These are phyloP conservation scores for Excoecaria agallocha DNA, from an alignment of 345 rosid species.

Conservation along the genomic window DNA sequence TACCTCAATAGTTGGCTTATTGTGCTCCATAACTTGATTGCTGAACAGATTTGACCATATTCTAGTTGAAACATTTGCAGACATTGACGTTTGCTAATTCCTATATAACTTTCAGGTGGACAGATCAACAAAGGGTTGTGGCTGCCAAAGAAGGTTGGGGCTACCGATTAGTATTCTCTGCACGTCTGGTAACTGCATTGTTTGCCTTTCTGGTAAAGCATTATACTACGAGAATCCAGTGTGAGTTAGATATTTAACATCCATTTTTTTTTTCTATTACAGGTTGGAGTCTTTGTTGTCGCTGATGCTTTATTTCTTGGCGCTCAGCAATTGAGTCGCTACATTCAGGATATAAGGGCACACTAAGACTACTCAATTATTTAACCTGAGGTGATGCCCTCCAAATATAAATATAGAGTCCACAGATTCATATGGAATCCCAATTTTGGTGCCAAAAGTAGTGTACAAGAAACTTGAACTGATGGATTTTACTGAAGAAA, in stretches of 20 bases:
- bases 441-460: constrained; percentile 19
- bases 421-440: neutral
- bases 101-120: constrained; percentile 57
- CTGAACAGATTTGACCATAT: neutral
- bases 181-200: constrained; percentile 58
- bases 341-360: constrained; percentile 65
- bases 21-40: neutral
- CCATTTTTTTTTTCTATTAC: constrained; percentile 8
- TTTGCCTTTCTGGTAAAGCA: neutral
- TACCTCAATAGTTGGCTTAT: neutral
- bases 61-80: neutral
- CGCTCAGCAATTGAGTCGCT: constrained; percentile 66
- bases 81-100: constrained; percentile 2
- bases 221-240: neutral
- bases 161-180: constrained; percentile 65
- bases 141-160: constrained; percentile 96
- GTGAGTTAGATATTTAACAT: constrained; percentile 10
- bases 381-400: constrained; percentile 7
- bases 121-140: constrained; percentile 88
- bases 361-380: constrained; percentile 38
- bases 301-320: constrained; percentile 79
- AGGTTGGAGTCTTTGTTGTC: constrained; percentile 69
- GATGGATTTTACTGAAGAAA: no score
- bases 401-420: constrained; percentile 5
- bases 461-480: neutral